phyloP scores from a whole-genome alignment of 2,329 filamentous ascomycete species.

The Botrytis byssoidea region DNA sequence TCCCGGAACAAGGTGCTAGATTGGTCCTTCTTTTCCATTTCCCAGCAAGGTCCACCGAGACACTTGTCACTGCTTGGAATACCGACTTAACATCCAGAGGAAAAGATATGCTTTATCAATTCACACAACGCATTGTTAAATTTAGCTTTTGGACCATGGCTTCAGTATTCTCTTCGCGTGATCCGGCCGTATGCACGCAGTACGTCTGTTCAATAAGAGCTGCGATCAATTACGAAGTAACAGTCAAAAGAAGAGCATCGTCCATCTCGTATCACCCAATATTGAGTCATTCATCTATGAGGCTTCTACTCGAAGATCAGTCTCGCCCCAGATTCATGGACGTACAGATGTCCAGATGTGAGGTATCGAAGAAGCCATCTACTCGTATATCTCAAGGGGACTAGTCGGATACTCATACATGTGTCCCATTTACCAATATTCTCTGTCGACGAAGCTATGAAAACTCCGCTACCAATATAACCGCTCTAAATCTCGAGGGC shows the following conservation, averaged over 20 bases:
- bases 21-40: neutral
- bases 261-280: neutral
- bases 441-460: neutral
- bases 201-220: neutral
- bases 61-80: neutral
- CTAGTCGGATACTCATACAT: neutral
- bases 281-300: neutral
- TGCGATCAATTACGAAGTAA: neutral
- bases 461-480: neutral
- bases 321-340: no score
- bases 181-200: neutral
- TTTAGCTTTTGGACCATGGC: neutral
- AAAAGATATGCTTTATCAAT: neutral
- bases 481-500: neutral
- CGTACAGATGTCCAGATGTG: neutral
- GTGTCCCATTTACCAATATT: neutral
- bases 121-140: neutral
- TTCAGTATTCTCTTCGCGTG: neutral
- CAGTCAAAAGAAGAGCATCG: neutral
- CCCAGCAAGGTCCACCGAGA: neutral
- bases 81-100: neutral
- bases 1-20: neutral
- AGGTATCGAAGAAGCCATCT: neutral
- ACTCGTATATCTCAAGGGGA: neutral
- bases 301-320: no score